These are phyloP conservation scores for Paramecium sexaurelia DNA, from an alignment of 73 alveolate genomes.

Conservation along the genomic window DNA sequence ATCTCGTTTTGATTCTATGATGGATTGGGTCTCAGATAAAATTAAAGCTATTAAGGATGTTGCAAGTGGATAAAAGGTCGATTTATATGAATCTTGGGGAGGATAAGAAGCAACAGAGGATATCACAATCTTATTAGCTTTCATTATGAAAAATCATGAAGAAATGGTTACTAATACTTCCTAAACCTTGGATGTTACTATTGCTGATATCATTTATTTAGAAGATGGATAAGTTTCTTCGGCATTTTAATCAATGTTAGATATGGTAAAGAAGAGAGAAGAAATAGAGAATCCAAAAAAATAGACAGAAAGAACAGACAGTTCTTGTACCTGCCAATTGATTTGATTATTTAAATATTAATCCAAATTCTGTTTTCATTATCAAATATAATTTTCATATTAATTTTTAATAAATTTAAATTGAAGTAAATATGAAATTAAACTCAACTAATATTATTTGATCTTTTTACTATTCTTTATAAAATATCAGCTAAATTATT, in stretches of 20 bases:
- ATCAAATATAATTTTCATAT: too few species aligned
- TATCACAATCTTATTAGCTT: not conserved
- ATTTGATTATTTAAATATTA: slow-evolving; percentile 23
- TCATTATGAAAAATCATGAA: not conserved
- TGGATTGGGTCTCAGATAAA: not conserved
- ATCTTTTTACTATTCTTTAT: slow-evolving; percentile 39
- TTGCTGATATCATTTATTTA: slow-evolving; percentile 40
- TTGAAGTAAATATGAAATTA: not conserved
- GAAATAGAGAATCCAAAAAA: slow-evolving; percentile 6
- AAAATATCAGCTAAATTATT: not conserved
- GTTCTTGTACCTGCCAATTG: slow-evolving; percentile 18
- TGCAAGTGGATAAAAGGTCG: slow-evolving; percentile 40
- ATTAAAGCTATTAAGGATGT: not conserved
- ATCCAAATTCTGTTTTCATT: not conserved
- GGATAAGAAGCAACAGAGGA: slow-evolving; percentile 27
- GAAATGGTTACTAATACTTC: slow-evolving; percentile 17
- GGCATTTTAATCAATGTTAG: not conserved
- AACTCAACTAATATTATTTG: slow-evolving; percentile 3
- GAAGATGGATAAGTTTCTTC: not conserved
- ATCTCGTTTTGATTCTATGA: not conserved
- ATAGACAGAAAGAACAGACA: slow-evolving; percentile 18
- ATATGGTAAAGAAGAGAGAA: not conserved
- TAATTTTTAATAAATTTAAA: not conserved
- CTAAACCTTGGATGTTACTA: not conserved
- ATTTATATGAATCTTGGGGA: slow-evolving; percentile 22